Base-by-base conservation (phyloP, 2,329 filamentous ascomycete species). In the Rhinocladiella mackenziei region DNA sequence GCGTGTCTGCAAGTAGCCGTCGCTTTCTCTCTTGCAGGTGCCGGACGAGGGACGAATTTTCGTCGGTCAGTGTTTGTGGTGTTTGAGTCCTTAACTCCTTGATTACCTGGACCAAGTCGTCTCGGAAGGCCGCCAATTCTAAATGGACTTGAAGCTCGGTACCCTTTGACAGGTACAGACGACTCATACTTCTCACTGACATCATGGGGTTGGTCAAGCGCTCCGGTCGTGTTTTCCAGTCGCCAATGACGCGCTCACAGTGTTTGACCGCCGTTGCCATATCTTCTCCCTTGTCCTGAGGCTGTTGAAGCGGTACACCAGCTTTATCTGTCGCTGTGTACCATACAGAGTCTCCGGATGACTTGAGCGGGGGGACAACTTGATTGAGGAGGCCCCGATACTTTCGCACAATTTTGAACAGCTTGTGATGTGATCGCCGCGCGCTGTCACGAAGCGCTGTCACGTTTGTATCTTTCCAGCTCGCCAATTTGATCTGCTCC, bases 401-500 rank as follows among this genome's bases (percentile, higher is more conserved):
- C 67, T 96, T 97, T 43, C 87, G 78, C 32, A 98, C 85, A 25
- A 95, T 73, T 56, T 86, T 86, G 69, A 95, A 95, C 2, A 98
- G 76, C 65, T 95, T 96, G 58, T 84, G 80, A 61, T 98, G 92
- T 14, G 89, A 96, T 48, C 83, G 84, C 57, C 84, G 83, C 1
- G 92, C 89, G 64, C 91, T 97, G 60, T 96, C 89, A 54, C 83
- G 80, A 11, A 98, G 71, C 1, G 88, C 86, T 35, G 84, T 83
- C 50, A 98, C 94, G 59, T 97, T 98, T 15, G 87, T 95, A 57
- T 98, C 92, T 63, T 94, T 96, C 94, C 94, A 98, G 64, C 89
- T 96, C 5, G 89, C 89, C 57, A 98, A 72, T 39, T 94, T 80
- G 11, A 98, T 77, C n/a, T 96, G 82, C 56, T 97, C 86, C 62